These are phyloP conservation scores for Apophysomyces sp. DNA, from an alignment of 371 early-diverging fungal species.

Conservation along the genomic window DNA sequence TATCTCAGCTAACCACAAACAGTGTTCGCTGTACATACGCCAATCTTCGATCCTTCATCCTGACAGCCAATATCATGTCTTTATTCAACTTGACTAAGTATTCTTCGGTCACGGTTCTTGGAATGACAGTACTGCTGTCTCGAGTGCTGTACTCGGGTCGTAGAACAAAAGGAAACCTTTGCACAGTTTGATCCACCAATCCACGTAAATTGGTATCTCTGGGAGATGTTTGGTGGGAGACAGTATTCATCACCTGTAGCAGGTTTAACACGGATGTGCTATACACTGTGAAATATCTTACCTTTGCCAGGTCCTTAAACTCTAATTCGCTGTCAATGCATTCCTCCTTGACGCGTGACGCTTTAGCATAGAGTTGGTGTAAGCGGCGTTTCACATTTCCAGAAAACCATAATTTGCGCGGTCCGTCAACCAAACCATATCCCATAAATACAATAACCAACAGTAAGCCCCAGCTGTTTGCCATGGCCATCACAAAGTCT, in stretches of 20 bases:
- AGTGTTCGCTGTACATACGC: constrained; percentile 50
- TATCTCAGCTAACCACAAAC: not conserved
- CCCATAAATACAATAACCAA: constrained; percentile 88
- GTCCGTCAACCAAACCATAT: constrained; percentile 89
- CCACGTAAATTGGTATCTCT: constrained; percentile 45
- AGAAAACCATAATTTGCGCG: constrained; percentile 80
- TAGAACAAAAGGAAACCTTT: constrained; percentile 48
- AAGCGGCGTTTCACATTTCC: constrained; percentile 63
- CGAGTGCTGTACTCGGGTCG: constrained; percentile 28
- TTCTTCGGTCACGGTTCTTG: constrained; percentile 53
- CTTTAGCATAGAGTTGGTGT: constrained; percentile 65
- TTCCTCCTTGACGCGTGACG: constrained; percentile 75
- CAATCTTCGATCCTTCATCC: constrained; percentile 60
- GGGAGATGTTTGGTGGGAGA: constrained; percentile 21
- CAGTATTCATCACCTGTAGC: constrained; percentile 32
- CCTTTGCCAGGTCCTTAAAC: constrained; percentile 66
- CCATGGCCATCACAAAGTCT: constrained; percentile 87
- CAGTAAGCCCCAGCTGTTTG: constrained; percentile 92
- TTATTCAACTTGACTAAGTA: constrained; percentile 52
- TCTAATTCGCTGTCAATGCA: constrained; percentile 74
- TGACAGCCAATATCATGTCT: constrained; percentile 58
- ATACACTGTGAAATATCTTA: constrained; percentile 14
- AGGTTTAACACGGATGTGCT: not conserved
- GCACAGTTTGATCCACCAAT: constrained; percentile 55
- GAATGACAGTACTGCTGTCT: constrained; percentile 31